Evolutionary conservation across 2,329 filamentous ascomycete species (phyloP).

Genomic region (Hymenoscyphus linearis): DNA sequence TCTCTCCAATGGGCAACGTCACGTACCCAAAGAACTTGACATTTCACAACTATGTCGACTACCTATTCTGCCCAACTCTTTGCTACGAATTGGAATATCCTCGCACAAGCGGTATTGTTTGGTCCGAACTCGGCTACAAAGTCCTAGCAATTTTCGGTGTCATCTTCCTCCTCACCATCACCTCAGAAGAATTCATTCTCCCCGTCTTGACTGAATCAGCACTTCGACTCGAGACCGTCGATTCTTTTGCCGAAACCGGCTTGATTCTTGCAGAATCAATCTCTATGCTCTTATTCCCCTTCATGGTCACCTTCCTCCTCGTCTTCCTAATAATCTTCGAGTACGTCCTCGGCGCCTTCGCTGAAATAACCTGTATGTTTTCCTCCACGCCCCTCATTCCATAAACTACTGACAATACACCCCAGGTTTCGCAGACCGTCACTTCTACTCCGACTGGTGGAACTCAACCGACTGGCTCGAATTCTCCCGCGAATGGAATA

Average conservation of each 20-base stretch:
- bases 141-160: conserved; percentile 88
- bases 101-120: conserved; percentile 67
- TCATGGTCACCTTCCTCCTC: conserved; percentile 91
- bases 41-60: conserved; percentile 76
- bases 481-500: conserved; percentile 94
- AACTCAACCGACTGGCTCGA: conserved; percentile 87
- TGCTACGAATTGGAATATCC: conserved; percentile 98
- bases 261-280: conserved; percentile 87
- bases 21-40: conserved; percentile 90
- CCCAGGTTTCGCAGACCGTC: conserved; percentile 72
- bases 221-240: conserved; percentile 41
- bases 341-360: conserved; percentile 89
- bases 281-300: conserved; percentile 87
- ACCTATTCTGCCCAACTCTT: conserved; percentile 84
- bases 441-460: conserved; percentile 82
- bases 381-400: background rate
- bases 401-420: background rate
- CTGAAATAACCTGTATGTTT: conserved; percentile 69
- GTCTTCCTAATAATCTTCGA: conserved; percentile 99
- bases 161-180: conserved; percentile 88
- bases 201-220: conserved; percentile 76
- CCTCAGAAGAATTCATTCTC: conserved; percentile 91
- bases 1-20: conserved; percentile 80
- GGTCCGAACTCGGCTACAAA: conserved; percentile 78
- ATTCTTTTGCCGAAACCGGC: conserved; percentile 54